Base-by-base conservation (phyloP, 345 rosid genomes). In the Populus alba region DNA sequence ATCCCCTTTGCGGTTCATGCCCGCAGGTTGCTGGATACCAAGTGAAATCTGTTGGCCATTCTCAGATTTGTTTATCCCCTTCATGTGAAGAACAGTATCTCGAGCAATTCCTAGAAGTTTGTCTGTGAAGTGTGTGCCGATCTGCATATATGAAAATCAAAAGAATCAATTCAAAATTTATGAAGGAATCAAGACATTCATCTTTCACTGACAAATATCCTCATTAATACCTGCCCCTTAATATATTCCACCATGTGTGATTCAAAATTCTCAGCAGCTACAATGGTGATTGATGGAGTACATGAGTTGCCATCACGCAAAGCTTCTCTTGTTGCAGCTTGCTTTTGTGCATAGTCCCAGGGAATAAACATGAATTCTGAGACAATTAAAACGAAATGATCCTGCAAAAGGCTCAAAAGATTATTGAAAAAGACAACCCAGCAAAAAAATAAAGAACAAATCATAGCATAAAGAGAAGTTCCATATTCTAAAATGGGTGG, bases 331-430 rank as follows among this genome's bases (percentile, higher is more conserved):
- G 80, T 82, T 70, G 72, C 88, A 68, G 86, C 85, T 70, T 81
- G 86, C 81, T 87, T 89, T 83, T 86, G 87, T 39, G 92, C 90
- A 81, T 90, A 87, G 73, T 87, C 90, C 98, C 97, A 93, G 73
- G 99, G 99, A 78, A 89, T 89, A 80, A 89, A 90, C 86, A 93
- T 84, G 79, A 95, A 95, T 86, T 93, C 89, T 20, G 99, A 94
- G 80, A 91, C 94, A 55, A 89, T 88, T 71, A 90, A 76, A 82
- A 89, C 85, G 81, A 95, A 95, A 82, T 91, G 93, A 81, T 90
- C 91, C 99, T 93, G 89, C 88, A 86, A 84, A 88, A 74, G 71
- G 55, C 72, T 68, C 79, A 71, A 66, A 80, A 71, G 33, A 53
- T 70, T 45, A 66, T 25, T 73, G 57, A 75, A 72, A 23, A 61